phyloP scores from a whole-genome alignment of 2,329 filamentous ascomycete species.

The Cladorrhinum sp. region DNA sequence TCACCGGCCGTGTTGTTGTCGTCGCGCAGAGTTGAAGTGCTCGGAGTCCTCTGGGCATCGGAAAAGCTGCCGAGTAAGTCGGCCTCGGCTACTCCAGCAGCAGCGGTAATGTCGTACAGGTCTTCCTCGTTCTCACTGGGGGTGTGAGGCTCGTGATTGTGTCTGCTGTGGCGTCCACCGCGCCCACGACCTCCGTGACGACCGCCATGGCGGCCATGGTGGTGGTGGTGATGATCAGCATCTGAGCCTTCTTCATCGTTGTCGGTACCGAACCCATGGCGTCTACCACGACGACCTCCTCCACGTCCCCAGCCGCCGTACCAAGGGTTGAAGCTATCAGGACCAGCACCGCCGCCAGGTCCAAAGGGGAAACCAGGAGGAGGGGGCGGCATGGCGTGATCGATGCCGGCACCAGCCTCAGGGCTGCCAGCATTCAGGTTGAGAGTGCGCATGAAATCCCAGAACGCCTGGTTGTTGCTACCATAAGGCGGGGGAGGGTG shows the following conservation, averaged over 20 bases:
- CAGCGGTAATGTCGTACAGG: conserved; percentile 14
- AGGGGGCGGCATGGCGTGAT: conserved; percentile 2
- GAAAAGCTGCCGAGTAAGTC: conserved; percentile 6
- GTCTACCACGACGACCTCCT: not conserved
- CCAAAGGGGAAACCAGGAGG: conserved; percentile 12
- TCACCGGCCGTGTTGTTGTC: conserved; percentile 20
- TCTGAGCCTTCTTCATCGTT: not conserved
- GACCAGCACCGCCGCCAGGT: conserved; percentile 7
- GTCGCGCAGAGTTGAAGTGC: conserved; percentile 9
- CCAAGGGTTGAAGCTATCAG: conserved; percentile 16
- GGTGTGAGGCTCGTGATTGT: conserved; percentile 3
- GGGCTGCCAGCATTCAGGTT: not conserved
- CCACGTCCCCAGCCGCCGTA: not conserved
- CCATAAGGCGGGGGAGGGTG: not conserved
- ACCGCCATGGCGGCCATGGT: conserved; percentile 1
- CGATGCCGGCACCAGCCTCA: conserved; percentile 10
- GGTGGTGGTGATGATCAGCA: not conserved
- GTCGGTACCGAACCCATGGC: conserved; percentile 1
- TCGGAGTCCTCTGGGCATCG: conserved; percentile 3
- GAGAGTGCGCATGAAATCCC: conserved; percentile 14
- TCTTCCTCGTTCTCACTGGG: conserved; percentile 15
- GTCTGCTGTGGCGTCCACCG: conserved; percentile 6
- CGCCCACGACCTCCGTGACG: not conserved
- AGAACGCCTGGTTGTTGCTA: conserved; percentile 2
- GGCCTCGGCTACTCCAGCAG: conserved; percentile 12